Evolutionary conservation across 2,329 filamentous ascomycete species (phyloP), one percentile per base, ranked within the genome.

Genomic region (Teratosphaeriaceae sp.): DNA sequence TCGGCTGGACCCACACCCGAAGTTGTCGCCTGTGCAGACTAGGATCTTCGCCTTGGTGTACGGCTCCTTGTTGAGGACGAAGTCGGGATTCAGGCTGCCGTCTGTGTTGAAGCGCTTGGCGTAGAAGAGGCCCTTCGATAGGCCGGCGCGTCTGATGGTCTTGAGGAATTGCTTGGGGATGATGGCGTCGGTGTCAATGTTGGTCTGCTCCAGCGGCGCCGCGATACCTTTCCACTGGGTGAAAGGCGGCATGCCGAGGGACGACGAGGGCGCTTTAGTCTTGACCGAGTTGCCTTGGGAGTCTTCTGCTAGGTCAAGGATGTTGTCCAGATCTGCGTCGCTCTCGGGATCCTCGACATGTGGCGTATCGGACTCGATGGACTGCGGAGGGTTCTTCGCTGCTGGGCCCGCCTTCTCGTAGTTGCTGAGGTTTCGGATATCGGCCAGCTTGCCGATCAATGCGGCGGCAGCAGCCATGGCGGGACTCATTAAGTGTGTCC

Each of bases 121-220:
- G 65, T 89, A 79, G 76, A 98, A 98, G 40, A 94, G 79, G 29
- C 90, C 90, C 19, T 73, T 77, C 45, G 89, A 89, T 8, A 98
- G 84, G 52, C 92, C 92, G 1, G 90, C 94, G 45, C 92, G 87
- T 77, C 97, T 97, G 70, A 97, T 97, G 30, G 92, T 98, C 74
- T 97, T 98, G 51, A 98, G 78, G 73, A 97, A 98, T 65, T 98
- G 92, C 70, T 98, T 98, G 52, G 92, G 92, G 55, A 98, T 98
- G 67, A 97, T 96, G 61, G 90, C 90, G 60, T 98, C 92, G n/a
- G 92, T 98, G 71, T 98, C 92, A 56, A 96, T 82, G 65, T 98
- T 98, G 53, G 84, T 76, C 57, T 85, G 80, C 49, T 95, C 85
- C 66, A 98, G 72, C 2, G 88, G 87, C 9, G 89, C 92, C 1